Conservation (phyloP, 192 early-diverging fungal species). For the Phlyctochytrium arcticum region DNA sequence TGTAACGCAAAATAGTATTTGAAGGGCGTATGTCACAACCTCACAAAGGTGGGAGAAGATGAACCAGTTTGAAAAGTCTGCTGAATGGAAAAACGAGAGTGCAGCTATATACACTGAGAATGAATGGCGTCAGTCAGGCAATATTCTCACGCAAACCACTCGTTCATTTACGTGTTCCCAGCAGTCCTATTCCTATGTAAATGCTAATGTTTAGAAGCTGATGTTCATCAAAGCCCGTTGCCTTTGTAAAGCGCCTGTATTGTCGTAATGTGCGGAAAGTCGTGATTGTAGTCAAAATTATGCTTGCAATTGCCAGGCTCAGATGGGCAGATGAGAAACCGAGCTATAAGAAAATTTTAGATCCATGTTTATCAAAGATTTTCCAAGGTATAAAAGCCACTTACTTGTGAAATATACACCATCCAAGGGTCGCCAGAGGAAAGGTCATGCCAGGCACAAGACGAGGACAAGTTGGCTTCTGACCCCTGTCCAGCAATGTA, state of each 20-base stretch:
- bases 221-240: not conserved
- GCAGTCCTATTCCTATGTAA: not conserved
- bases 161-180: not conserved
- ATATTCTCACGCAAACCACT: no score
- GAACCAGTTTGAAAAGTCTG: not conserved
- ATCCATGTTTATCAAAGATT: not conserved
- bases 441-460: not conserved
- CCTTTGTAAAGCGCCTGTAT: not conserved
- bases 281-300: not conserved
- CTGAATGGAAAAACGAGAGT: not conserved
- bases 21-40: not conserved
- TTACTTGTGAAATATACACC: not conserved
- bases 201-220: not conserved
- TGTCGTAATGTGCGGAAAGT: not conserved
- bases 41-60: conserved; percentile 3
- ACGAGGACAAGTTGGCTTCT: not conserved
- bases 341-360: not conserved
- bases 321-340: not conserved
- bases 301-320: not conserved
- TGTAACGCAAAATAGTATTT: not conserved
- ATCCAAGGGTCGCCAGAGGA: not conserved
- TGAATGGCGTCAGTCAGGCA: no score
- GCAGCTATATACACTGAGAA: not conserved
- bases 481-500: not conserved
- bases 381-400: not conserved